A percentile compares a stretch with the other conserved stretches of the same genome.
phyloP scores from a whole-genome alignment of 1,284 basidiomycete genomes.

The Anthracocystis walkeri region DNA sequence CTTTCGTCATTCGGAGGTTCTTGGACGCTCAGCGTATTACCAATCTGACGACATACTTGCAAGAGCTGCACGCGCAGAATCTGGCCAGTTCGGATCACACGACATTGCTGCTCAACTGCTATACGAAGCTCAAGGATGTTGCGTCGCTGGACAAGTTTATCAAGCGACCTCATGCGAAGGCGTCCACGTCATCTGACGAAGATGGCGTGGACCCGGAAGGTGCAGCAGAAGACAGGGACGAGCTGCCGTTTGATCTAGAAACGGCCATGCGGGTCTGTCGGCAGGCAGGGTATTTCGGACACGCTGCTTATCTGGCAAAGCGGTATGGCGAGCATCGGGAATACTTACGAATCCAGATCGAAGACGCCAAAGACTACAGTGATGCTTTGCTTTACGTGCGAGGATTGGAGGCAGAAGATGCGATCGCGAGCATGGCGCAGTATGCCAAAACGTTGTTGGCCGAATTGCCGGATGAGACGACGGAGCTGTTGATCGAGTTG shows the following conservation, averaged over 20 bases:
- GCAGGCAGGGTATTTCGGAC: slow-evolving; percentile 94
- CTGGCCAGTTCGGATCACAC: slow-evolving; percentile 97
- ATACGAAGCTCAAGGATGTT: slow-evolving; percentile 95
- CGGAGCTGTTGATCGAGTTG: slow-evolving; percentile 88
- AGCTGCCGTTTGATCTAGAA: slow-evolving; percentile 93
- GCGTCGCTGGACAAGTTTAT: slow-evolving; percentile 89
- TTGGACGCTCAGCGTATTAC: slow-evolving; percentile 95
- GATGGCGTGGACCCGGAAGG: slow-evolving; percentile 67
- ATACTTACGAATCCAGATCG: slow-evolving; percentile 92
- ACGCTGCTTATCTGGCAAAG: slow-evolving; percentile 92
- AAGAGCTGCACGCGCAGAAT: slow-evolving; percentile 89
- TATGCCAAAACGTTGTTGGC: slow-evolving; percentile 76
- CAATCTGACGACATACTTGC: slow-evolving; percentile 92
- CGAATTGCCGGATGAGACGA: slow-evolving; percentile 86
- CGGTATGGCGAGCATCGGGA: slow-evolving; percentile 92
- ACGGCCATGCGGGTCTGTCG: slow-evolving; percentile 96
- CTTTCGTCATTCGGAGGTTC: slow-evolving; percentile 96
- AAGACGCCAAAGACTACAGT: slow-evolving; percentile 84
- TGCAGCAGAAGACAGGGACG: slow-evolving; percentile 71
- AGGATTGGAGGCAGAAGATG: slow-evolving; percentile 79
- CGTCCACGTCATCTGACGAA: slow-evolving; percentile 18
- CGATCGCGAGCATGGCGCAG: slow-evolving; percentile 62
- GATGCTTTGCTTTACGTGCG: slow-evolving; percentile 87
- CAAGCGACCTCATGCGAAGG: slow-evolving; percentile 71
- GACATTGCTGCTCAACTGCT: slow-evolving; percentile 81